These are phyloP conservation scores for Aureobasidium sp. DNA, from an alignment of 2,329 filamentous ascomycete species.

Conservation along the genomic window DNA sequence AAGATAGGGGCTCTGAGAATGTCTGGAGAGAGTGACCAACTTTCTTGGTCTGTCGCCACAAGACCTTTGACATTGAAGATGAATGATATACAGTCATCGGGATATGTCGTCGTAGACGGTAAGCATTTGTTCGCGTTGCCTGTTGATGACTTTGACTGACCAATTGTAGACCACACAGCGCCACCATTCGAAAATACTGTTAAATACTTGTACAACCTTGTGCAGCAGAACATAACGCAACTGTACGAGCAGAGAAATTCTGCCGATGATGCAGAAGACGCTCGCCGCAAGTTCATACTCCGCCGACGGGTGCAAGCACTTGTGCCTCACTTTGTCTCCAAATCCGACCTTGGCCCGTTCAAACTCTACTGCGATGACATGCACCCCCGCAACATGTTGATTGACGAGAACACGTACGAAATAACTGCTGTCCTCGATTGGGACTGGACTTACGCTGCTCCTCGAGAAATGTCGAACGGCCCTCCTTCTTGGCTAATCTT, in stretches of 20 bases:
- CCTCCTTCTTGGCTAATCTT: slow-evolving; percentile 17
- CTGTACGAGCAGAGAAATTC: slow-evolving; percentile 24
- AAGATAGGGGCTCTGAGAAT: background rate
- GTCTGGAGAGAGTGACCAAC: background rate
- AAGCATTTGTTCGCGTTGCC: no score
- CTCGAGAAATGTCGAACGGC: slow-evolving; percentile 20
- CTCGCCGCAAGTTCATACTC: slow-evolving; percentile 23
- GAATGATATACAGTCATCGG: slow-evolving; percentile 1
- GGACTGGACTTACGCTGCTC: slow-evolving; percentile 23
- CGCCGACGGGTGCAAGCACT: slow-evolving; percentile 20
- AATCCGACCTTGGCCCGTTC: background rate
- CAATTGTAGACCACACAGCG: background rate
- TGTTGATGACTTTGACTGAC: background rate
- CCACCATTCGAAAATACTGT: slow-evolving; percentile 4
- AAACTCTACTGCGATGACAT: slow-evolving; percentile 21
- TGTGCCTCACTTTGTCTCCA: slow-evolving; percentile 18
- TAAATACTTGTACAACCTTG: slow-evolving; percentile 21
- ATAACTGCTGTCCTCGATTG: slow-evolving; percentile 23
- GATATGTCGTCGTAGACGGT: slow-evolving; percentile 6
- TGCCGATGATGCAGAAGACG: slow-evolving; percentile 22
- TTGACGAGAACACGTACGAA: slow-evolving; percentile 19
- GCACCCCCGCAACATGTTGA: slow-evolving; percentile 21
- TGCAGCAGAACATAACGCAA: slow-evolving; percentile 23
- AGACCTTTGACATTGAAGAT: background rate
- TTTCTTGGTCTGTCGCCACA: background rate